A percentile compares a stretch with the other conserved stretches of the same genome.
Evolutionary conservation across 805 yeast genomes (phyloP).

Genomic region (Brettanomyces sp.): DNA sequence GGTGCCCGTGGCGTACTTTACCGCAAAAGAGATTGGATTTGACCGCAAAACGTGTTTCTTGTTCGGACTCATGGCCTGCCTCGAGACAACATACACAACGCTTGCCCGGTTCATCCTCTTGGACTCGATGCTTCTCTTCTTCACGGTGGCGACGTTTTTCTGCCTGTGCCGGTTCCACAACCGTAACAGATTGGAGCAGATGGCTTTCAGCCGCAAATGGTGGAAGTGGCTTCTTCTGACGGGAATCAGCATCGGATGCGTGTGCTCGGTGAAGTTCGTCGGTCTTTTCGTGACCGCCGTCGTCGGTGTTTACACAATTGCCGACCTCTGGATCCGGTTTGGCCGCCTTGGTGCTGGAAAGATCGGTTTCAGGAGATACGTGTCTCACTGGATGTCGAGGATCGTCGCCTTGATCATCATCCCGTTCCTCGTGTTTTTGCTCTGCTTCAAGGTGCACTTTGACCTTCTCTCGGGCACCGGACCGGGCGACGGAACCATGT

Average conservation of each 20-base stretch:
- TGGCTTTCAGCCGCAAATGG: slow-evolving; percentile 67
- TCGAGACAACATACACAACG: slow-evolving; percentile 77
- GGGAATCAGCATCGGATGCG: slow-evolving; percentile 82
- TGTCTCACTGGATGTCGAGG: slow-evolving; percentile 64
- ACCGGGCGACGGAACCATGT: slow-evolving; percentile 62
- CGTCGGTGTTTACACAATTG: slow-evolving; percentile 85
- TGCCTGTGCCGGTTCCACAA: slow-evolving; percentile 66
- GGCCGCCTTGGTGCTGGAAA: slow-evolving; percentile 42
- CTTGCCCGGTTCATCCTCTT: slow-evolving; percentile 82
- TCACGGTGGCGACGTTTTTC: slow-evolving; percentile 76
- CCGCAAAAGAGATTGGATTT: slow-evolving; percentile 69
- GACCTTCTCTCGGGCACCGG: slow-evolving; percentile 69
- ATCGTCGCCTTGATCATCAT: slow-evolving; percentile 55
- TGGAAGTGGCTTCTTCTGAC: slow-evolving; percentile 86
- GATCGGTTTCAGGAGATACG: slow-evolving; percentile 25
- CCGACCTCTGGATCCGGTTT: slow-evolving; percentile 84
- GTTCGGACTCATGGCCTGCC: slow-evolving; percentile 66
- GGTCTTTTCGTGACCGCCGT: slow-evolving; percentile 84
- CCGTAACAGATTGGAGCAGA: slow-evolving; percentile 34
- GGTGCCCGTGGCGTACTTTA: slow-evolving; percentile 80
- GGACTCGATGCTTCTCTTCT: slow-evolving; percentile 85
- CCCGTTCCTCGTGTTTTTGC: slow-evolving; percentile 62
- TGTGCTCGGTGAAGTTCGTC: slow-evolving; percentile 92
- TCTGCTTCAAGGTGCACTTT: slow-evolving; percentile 78
- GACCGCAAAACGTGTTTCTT: slow-evolving; percentile 67